Evolutionary conservation across 768 basidiomycete genomes (phyloP).

Genomic region (Russula compacta): DNA sequence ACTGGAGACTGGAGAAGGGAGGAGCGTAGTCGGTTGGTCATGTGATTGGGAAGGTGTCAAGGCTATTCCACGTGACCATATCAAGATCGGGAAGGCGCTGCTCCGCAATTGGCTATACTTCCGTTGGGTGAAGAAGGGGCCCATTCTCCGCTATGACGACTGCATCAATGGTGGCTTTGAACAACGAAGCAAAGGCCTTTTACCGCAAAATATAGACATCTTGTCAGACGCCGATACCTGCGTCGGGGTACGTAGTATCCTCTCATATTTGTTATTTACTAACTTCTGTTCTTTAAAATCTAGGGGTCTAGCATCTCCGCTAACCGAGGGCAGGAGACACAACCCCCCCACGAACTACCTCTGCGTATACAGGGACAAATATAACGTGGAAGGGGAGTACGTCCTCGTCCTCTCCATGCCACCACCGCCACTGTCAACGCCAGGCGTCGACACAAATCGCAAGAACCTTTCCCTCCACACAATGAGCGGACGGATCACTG

Average conservation of each 20-base stretch:
- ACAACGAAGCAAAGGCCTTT: background rate
- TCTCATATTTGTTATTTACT: background rate
- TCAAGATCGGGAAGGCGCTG: too few relatives aligned
- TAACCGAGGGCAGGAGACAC: too few relatives aligned
- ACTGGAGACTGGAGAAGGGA: too few relatives aligned
- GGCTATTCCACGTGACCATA: too few relatives aligned
- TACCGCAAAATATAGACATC: background rate
- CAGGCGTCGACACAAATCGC: too few relatives aligned
- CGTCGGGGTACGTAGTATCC: background rate
- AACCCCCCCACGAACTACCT: background rate
- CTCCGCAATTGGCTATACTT: too few relatives aligned
- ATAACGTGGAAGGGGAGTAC: background rate
- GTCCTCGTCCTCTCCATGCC: background rate
- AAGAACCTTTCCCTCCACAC: conserved; percentile 4
- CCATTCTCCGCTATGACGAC: background rate
- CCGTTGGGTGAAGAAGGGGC: too few relatives aligned
- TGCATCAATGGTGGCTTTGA: background rate
- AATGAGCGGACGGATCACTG: background rate
- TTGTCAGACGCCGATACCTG: background rate
- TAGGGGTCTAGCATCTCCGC: background rate
- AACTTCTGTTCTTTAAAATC: background rate
- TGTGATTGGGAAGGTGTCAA: too few relatives aligned
- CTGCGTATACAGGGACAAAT: background rate
- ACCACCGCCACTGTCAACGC: background rate
- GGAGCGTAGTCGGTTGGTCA: too few relatives aligned